Base-by-base conservation (phyloP, 1,284 basidiomycete species). In the Fistulinella cinereoalba region DNA sequence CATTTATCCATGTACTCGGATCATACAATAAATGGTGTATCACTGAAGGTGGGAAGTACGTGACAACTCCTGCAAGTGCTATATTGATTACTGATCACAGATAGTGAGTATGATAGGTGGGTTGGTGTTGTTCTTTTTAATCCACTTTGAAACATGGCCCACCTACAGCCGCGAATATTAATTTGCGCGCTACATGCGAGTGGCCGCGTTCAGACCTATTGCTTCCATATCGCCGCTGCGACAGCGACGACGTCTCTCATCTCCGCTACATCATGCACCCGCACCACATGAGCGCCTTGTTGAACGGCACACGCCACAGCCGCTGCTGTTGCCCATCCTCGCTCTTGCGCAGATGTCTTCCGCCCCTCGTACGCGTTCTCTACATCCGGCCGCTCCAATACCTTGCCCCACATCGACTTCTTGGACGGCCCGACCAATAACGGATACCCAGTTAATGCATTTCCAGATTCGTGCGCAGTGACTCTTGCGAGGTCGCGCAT, bases 251-350 rank as follows among this genome's bases (percentile, higher is more conserved):
- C 74, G 57, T 81, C 79, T 19, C 56, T 56, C 70, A 92, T 86
- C 49, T 83, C 81, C 41, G 71, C 64, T 1, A 86, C 80, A 62
- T 96, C 88, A 66, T 99, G 96, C 2, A 97, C 92, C 19, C 95
- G 71, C 1, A 97, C 77, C 1, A 94, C 69, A 47, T 81, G 75
- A 1, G 81, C 82, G 0, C 85, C 82, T 57, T 88, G 85, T 52
- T 85, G 81, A 8, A 92, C 80, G 24, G 88, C 88, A 55, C 83
- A 85, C 0, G 85, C 71, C 25, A 91, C 85, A 4, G 87, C 80
- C 0, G 88, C 88, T 0, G 89, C 86, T 13, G 95, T 97, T 2
- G 90, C 95, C 70, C 79, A 88, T 1, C 71, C 77, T 9, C 95
- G 73, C 49, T 92, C 85, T 45, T 74, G 77, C 0, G 92, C 75